Percentiles rank a stretch among this genome's conserved stretches.
Conservation (phyloP, 2,329 filamentous ascomycete genomes). For the Microcyclospora tardicrescens region DNA sequence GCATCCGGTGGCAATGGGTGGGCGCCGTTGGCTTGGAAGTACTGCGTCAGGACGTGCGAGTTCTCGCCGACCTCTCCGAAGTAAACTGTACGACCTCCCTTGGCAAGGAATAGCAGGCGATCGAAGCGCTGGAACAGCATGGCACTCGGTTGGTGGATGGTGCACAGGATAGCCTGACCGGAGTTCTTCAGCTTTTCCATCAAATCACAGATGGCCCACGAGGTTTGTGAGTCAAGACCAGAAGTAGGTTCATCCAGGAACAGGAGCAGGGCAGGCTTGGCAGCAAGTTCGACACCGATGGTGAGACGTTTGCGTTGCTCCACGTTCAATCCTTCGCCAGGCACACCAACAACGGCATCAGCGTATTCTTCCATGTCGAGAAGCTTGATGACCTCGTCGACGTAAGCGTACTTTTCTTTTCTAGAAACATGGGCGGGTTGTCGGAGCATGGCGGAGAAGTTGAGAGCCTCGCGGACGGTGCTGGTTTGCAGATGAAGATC, state of each 20-base stretch:
- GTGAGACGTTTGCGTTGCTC: slow-evolving; percentile 66
- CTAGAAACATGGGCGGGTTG: slow-evolving; percentile 63
- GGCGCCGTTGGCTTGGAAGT: slow-evolving; percentile 64
- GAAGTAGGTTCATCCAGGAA: slow-evolving; percentile 95
- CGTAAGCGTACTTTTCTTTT: slow-evolving; percentile 72
- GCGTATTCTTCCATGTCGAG: slow-evolving; percentile 84
- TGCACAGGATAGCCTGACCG: slow-evolving; percentile 89
- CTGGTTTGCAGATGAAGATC: slow-evolving; percentile 76
- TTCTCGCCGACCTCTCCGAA: slow-evolving; percentile 67
- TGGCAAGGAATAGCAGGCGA: slow-evolving; percentile 62
- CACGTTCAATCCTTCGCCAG: slow-evolving; percentile 67
- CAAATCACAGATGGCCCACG: slow-evolving; percentile 80
- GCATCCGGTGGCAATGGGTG: slow-evolving; percentile 50
- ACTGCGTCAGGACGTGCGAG: slow-evolving; percentile 53
- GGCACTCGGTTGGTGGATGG: slow-evolving; percentile 92
- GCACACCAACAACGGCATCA: slow-evolving; percentile 80
- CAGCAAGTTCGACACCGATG: slow-evolving; percentile 90
- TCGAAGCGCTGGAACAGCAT: slow-evolving; percentile 91
- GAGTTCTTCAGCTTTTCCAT: slow-evolving; percentile 80
- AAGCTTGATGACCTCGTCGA: slow-evolving; percentile 80
- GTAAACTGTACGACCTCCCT: slow-evolving; percentile 66
- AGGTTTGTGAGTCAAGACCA: slow-evolving; percentile 83
- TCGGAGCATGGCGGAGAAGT: slow-evolving; percentile 73
- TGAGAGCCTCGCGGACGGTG: slow-evolving; percentile 77
- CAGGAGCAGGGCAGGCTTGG: slow-evolving; percentile 76